Percentiles rank a stretch among this genome's conserved stretches.
These are phyloP conservation scores for Posidonia australis DNA, from an alignment of 106 monocot genomes.

Conservation along the genomic window DNA sequence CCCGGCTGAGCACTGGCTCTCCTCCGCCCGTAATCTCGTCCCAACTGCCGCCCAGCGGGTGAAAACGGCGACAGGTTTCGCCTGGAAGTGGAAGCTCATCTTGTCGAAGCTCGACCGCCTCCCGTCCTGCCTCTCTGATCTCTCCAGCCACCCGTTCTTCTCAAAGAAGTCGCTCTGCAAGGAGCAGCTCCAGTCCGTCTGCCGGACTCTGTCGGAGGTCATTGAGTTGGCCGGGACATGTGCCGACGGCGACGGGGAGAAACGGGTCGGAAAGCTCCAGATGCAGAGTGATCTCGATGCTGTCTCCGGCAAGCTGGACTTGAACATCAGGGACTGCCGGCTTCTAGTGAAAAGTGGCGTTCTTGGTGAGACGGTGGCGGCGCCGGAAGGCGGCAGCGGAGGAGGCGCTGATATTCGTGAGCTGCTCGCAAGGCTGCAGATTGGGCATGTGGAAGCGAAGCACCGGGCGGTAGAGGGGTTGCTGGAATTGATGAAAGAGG, in stretches of 20 bases:
- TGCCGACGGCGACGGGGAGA: background rate
- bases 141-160: conserved; percentile 46
- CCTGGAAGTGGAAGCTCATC: conserved; percentile 28
- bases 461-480: conserved; percentile 55
- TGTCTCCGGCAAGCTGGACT: conserved; percentile 11
- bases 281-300: conserved; percentile 25
- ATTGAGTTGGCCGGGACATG: conserved; percentile 7
- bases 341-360: conserved; percentile 18
- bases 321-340: conserved; percentile 18
- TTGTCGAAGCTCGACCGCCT: conserved; percentile 33
- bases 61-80: conserved; percentile 13
- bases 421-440: conserved; percentile 65
- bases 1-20: conserved; percentile 15
- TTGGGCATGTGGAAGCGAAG: conserved; percentile 72
- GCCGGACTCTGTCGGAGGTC: conserved; percentile 10
- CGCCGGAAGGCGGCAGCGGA: background rate
- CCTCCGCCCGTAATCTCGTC: conserved; percentile 16
- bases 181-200: conserved; percentile 30
- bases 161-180: conserved; percentile 35
- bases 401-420: conserved; percentile 16
- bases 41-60: conserved; percentile 16
- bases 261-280: conserved; percentile 17
- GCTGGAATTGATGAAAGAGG: conserved; percentile 39
- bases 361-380: conserved; percentile 2
- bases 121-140: conserved; percentile 39